phyloP scores from a whole-genome alignment of 2,329 filamentous ascomycete genomes.

The Endothia cerciana region DNA sequence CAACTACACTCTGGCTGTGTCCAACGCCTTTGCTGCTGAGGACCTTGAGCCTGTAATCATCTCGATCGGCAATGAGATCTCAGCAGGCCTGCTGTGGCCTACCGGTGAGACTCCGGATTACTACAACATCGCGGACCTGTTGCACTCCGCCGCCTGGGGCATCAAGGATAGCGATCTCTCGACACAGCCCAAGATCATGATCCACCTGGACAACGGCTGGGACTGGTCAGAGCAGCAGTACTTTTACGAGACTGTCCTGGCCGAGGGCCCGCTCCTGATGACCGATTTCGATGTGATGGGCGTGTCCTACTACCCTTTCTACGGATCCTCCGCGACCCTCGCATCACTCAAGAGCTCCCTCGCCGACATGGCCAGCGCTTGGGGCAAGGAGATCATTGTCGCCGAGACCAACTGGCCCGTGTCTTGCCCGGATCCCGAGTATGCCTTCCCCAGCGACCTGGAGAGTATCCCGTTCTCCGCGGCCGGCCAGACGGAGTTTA shows the following conservation, averaged over 20 bases:
- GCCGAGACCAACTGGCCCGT: constrained; percentile 74
- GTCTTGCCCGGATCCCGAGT: constrained; percentile 61
- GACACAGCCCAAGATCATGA: constrained; percentile 69
- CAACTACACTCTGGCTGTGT: constrained; percentile 67
- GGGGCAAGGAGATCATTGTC: constrained; percentile 68
- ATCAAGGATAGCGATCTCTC: constrained; percentile 65
- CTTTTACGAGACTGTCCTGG: constrained; percentile 60
- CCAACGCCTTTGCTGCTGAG: constrained; percentile 62
- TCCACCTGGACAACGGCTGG: constrained; percentile 79
- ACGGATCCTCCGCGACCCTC: constrained; percentile 62
- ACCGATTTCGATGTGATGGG: constrained; percentile 73
- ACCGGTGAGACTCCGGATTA: constrained; percentile 60
- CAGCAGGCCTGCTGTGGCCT: constrained; percentile 67
- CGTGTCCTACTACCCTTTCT: constrained; percentile 76
- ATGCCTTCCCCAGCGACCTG: constrained; percentile 64
- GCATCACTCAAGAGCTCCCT: constrained; percentile 58
- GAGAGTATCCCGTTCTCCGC: constrained; percentile 63
- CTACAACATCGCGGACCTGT: constrained; percentile 64
- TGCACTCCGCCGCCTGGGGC: constrained; percentile 66
- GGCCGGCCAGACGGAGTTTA: constrained; percentile 64
- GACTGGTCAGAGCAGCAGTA: constrained; percentile 67
- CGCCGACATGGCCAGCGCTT: constrained; percentile 61
- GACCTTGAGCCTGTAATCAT: constrained; percentile 63
- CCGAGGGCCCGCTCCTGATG: constrained; percentile 50
- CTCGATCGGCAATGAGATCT: constrained; percentile 76